Conservation (phyloP, 306 rosid genomes). For the Cicer bijugum region DNA sequence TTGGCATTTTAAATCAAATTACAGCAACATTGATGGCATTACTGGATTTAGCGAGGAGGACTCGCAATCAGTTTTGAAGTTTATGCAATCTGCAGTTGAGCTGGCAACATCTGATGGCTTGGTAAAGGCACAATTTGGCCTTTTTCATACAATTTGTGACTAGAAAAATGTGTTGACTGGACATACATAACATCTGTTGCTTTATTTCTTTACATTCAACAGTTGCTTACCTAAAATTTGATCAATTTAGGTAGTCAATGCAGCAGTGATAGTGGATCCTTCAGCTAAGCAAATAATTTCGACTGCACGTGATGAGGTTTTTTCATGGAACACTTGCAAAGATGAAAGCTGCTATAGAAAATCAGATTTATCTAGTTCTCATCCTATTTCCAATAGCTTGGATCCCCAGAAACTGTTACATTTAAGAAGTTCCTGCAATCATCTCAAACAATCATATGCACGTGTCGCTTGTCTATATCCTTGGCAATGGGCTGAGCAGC, state of each 20-base stretch:
- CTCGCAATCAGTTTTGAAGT: conserved; percentile 58
- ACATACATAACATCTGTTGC: neutral
- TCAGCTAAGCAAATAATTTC: conserved; percentile 66
- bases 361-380: conserved; percentile 43
- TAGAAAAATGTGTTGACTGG: conserved; percentile 4
- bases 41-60: conserved; percentile 78
- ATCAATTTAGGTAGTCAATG: conserved; percentile 69
- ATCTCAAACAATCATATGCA: conserved; percentile 42
- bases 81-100: conserved; percentile 70
- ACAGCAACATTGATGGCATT: conserved; percentile 85
- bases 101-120: conserved; percentile 62
- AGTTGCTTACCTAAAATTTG: conserved; percentile 33
- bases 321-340: conserved; percentile 50
- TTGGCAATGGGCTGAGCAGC: conserved; percentile 71
- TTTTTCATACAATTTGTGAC: conserved; percentile 32
- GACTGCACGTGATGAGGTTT: conserved; percentile 69
- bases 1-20: conserved; percentile 47
- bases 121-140: conserved; percentile 53
- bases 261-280: conserved; percentile 95
- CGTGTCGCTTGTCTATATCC: conserved; percentile 70
- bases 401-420: conserved; percentile 38
- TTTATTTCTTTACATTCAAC: conserved; percentile 34
- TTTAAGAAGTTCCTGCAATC: conserved; percentile 41
- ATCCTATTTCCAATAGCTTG: conserved; percentile 43
- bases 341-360: conserved; percentile 43